These are phyloP conservation scores for Tritrichomonas foetus DNA, from an alignment of 208 protist species.

Conservation along the genomic window DNA sequence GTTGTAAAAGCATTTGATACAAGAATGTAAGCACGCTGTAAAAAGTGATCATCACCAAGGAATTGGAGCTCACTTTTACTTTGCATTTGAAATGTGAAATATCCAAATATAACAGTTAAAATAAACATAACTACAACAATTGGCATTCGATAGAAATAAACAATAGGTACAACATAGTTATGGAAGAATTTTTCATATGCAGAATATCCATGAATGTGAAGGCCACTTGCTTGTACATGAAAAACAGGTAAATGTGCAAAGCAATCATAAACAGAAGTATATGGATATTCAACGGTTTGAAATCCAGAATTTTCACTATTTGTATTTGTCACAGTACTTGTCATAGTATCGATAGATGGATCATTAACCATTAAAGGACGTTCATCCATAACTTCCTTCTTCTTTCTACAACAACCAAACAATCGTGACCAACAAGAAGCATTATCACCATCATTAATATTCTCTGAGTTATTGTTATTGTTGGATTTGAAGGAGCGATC, in stretches of 20 bases:
- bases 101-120: background rate
- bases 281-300: background rate
- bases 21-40: background rate
- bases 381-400: too few relatives aligned
- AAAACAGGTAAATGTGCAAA: background rate
- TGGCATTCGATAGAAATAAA: background rate
- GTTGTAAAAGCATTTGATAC: background rate
- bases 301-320: too few relatives aligned
- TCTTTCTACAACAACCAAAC: too few relatives aligned
- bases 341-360: too few relatives aligned
- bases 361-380: too few relatives aligned
- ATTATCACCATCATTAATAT: too few relatives aligned
- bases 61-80: background rate
- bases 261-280: background rate
- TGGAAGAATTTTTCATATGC: background rate
- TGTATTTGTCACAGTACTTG: too few relatives aligned
- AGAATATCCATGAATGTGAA: background rate
- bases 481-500: too few relatives aligned
- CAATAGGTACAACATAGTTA: background rate
- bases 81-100: background rate
- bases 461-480: too few relatives aligned
- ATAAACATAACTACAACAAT: background rate
- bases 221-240: background rate
- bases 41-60: background rate
- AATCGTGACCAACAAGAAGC: too few relatives aligned